Evolutionary conservation across 345 rosid genomes (phyloP).

Genomic region (Dipteronia dyeriana): DNA sequence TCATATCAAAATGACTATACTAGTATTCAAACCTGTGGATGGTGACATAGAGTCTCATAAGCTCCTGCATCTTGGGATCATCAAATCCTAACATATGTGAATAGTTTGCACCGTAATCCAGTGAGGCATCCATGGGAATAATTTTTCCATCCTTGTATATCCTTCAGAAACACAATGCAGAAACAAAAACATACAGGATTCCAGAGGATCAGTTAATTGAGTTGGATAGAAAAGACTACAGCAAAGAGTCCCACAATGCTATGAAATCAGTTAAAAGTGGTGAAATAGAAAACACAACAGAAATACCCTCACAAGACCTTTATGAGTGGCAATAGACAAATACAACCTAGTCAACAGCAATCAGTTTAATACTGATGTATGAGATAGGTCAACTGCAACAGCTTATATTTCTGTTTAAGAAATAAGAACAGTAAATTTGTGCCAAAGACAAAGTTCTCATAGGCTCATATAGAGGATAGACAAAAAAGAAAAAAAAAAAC

Average conservation of each 20-base stretch:
- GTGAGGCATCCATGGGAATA: conserved; percentile 64
- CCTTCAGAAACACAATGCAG: conserved; percentile 43
- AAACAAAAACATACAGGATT: not conserved
- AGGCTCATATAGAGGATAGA: not conserved
- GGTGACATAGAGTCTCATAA: conserved; percentile 97
- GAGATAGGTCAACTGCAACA: not conserved
- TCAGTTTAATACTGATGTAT: not conserved
- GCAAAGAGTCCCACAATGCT: not conserved
- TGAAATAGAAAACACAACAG: not conserved
- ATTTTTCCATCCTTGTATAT: conserved; percentile 76
- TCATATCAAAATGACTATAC: conserved; percentile 11
- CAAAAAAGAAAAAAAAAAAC: not conserved
- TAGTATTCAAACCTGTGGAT: conserved; percentile 68
- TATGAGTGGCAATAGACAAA: not conserved
- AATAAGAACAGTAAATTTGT: not conserved
- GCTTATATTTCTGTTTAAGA: not conserved
- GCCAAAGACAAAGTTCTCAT: not conserved
- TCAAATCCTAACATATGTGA: conserved; percentile 92
- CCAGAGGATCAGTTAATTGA: not conserved
- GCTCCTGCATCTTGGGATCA: conserved; percentile 85
- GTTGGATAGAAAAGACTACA: not conserved
- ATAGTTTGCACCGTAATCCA: conserved; percentile 95
- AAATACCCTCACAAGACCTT: not conserved
- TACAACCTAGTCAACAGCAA: not conserved
- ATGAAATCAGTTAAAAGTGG: not conserved